Conservation (phyloP, 768 basidiomycete species). For the Podaxis pistillaris region DNA sequence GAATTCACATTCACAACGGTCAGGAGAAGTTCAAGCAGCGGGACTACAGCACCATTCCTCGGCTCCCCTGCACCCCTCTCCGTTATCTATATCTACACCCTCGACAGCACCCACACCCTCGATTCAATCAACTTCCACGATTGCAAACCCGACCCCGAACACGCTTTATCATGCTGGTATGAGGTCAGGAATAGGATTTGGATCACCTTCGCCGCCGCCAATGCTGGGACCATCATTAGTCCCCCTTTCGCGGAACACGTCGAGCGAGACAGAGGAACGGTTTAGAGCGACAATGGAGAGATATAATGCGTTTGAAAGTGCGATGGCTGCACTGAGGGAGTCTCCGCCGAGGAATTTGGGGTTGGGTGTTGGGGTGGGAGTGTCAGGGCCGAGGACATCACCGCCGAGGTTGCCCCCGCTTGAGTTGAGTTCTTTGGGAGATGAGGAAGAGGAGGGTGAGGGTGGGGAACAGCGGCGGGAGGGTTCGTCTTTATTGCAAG, state of each 20-base stretch:
- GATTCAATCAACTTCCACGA: background rate
- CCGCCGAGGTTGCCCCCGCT: slow-evolving; percentile 14
- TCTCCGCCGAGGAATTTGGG: background rate
- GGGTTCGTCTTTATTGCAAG: background rate
- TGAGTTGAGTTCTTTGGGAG: slow-evolving; percentile 2
- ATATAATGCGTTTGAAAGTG: slow-evolving; percentile 11
- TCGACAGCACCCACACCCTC: background rate
- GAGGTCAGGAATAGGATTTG: background rate
- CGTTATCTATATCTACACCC: background rate
- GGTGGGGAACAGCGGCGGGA: background rate
- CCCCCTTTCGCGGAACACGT: background rate
- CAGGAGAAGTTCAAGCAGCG: background rate
- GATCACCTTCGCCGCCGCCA: too few relatives aligned
- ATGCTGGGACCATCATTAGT: too few relatives aligned
- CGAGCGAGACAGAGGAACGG: background rate
- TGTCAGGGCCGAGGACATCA: background rate
- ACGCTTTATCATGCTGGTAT: background rate
- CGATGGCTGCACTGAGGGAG: slow-evolving; percentile 10
- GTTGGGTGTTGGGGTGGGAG: background rate
- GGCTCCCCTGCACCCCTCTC: background rate
- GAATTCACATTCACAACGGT: background rate
- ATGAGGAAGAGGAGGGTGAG: background rate
- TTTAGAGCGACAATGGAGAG: slow-evolving; percentile 12
- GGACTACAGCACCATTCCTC: background rate
- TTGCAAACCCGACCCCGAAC: background rate